Base-by-base conservation (phyloP, 2,329 filamentous ascomycete species). In the Sporothrix inflata region DNA sequence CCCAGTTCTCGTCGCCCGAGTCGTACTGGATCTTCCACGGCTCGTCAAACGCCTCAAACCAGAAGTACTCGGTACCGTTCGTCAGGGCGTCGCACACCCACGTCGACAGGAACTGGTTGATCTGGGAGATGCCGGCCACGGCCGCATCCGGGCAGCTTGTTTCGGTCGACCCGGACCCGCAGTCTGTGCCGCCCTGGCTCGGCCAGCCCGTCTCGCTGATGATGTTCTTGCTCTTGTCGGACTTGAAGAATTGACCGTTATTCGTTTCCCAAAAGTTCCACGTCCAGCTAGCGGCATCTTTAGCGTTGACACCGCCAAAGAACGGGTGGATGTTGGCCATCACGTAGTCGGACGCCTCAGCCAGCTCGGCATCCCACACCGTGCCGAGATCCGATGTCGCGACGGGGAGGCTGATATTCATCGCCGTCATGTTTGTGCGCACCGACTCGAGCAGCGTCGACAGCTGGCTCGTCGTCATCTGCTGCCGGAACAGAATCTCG, bases 291-390 rank as follows among this genome's bases (percentile, higher is more conserved):
- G 94, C 91, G 0, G 94, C 93, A 1, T 87, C 80, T 1, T 88
- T 83, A 1, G 90, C 91, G 0, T 87, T 84, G 14, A 93, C 89
- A 63, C 95, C 95, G 0, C 91, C 92, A 79, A 98, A 98, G 86
- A 98, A 98, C 0, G 96, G 95, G 79, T 98, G 96, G 71, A 98
- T 93, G 79, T 98, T 98, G 76, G 93, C 92, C 94, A 98, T 98
- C 81, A 98, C 90, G 77, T 93, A 90, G 80, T 98, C 94, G 55
- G 93, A 92, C 69, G 89, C 85, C 4, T 82, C 77, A 0, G 92
- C 92, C 21, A 98, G 87, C 1, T 85, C 84, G 0, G 85, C 78
- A 2, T 89, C 91, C 95, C 95, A 98, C 77, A 95, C 92, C 77
- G 96, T 91, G 34, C 95, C 95, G 0, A 98, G 86, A 79, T 98